phyloP scores from a whole-genome alignment of 163 green algal genomes.

The Scenedesmus sp. region DNA sequence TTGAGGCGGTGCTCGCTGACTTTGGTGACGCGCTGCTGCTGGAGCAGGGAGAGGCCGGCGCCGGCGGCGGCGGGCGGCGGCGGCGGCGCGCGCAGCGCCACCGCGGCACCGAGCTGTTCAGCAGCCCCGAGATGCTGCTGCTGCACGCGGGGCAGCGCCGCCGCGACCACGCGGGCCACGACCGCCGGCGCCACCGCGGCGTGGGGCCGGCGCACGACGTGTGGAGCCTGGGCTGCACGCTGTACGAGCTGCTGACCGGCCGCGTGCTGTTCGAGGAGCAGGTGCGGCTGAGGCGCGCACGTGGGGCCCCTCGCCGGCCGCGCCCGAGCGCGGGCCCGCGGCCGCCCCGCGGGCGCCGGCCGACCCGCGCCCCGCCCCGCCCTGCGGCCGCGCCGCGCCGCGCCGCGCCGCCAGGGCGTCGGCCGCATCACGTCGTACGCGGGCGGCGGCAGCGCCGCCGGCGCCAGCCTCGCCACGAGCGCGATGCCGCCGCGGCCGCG shows the following conservation, averaged over 20 bases:
- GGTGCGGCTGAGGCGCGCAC: background rate
- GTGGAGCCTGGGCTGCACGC: slow-evolving; percentile 82
- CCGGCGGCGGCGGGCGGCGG: too few relatives aligned
- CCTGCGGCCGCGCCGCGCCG: background rate
- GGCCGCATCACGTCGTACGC: slow-evolving; percentile 6
- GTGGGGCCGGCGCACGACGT: slow-evolving; percentile 73
- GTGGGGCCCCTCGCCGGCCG: too few relatives aligned
- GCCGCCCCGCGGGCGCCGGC: too few relatives aligned
- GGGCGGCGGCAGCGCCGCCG: background rate
- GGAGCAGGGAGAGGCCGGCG: slow-evolving; percentile 42
- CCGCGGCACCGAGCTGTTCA: slow-evolving; percentile 73
- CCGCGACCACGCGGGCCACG: background rate
- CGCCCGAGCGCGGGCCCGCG: too few relatives aligned
- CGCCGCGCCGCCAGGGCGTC: background rate
- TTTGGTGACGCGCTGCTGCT: slow-evolving; percentile 70
- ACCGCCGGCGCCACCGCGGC: slow-evolving; percentile 43
- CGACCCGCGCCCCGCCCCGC: too few relatives aligned
- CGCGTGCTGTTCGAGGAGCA: slow-evolving; percentile 46
- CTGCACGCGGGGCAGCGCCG: slow-evolving; percentile 47
- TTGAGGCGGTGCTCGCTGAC: slow-evolving; percentile 61
- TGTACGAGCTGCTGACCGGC: slow-evolving; percentile 82
- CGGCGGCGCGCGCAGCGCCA: slow-evolving; percentile 9
- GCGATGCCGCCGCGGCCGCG: background rate
- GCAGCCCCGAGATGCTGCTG: slow-evolving; percentile 73
- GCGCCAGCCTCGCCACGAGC: background rate